Conservation (phyloP, 1,284 basidiomycete species). For the Malassezia arunalokei region DNA sequence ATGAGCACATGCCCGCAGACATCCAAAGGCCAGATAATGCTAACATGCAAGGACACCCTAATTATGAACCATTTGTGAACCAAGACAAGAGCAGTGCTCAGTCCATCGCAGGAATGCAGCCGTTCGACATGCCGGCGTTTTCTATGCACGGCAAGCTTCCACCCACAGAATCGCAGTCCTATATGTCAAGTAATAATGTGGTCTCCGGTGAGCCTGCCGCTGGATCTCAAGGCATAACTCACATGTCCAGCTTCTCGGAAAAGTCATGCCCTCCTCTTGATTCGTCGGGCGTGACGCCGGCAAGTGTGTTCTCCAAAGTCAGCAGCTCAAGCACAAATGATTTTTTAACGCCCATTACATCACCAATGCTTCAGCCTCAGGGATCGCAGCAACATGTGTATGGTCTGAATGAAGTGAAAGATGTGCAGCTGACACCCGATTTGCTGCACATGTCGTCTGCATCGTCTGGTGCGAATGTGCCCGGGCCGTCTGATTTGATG, state of each 20-base stretch:
- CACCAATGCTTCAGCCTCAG: slow-evolving; percentile 52
- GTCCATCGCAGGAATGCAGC: too few species aligned
- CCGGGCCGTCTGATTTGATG: background rate
- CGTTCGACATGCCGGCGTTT: background rate
- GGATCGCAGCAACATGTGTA: slow-evolving; percentile 21
- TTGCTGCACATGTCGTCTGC: background rate
- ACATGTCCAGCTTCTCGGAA: background rate
- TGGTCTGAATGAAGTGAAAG: background rate
- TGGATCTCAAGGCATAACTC: background rate
- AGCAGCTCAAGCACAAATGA: slow-evolving; percentile 47
- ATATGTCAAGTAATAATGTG: background rate
- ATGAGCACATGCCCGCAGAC: too few species aligned
- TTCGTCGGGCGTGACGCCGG: slow-evolving; percentile 37
- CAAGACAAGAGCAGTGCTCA: too few species aligned
- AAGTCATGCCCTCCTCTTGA: slow-evolving; percentile 24
- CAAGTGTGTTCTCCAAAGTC: slow-evolving; percentile 43
- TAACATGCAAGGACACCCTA: too few species aligned
- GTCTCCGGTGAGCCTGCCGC: background rate
- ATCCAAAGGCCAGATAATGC: too few species aligned
- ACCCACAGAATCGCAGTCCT: background rate
- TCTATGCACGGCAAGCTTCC: background rate
- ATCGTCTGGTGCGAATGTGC: background rate
- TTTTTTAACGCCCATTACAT: slow-evolving; percentile 54
- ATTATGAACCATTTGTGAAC: too few species aligned
- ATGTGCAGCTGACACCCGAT: background rate